Evolutionary conservation across 768 basidiomycete species (phyloP).

Genomic region (Psilocybe azurescens): DNA sequence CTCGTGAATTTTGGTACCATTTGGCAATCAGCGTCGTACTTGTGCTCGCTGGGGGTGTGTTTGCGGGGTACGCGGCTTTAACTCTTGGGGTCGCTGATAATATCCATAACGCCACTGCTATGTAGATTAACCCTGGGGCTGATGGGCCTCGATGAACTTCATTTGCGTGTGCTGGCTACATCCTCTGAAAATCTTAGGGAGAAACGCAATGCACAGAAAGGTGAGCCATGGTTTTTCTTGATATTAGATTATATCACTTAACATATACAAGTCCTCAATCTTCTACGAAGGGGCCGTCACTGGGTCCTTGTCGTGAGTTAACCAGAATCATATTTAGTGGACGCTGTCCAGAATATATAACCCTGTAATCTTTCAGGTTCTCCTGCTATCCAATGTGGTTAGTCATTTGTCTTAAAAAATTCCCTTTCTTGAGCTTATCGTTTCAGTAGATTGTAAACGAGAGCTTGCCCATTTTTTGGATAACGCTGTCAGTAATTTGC

Average conservation of each 20-base stretch:
- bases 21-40: conserved; percentile 67
- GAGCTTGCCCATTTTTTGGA: conserved; percentile 82
- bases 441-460: conserved; percentile 73
- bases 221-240: conserved; percentile 34
- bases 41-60: conserved; percentile 87
- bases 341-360: too few species aligned
- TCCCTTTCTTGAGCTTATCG: not conserved
- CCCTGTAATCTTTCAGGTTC: conserved; percentile 51
- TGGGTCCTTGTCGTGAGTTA: conserved; percentile 88
- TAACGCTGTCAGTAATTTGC: conserved; percentile 58
- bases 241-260: not conserved
- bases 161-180: conserved; percentile 82
- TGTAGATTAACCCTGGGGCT: conserved; percentile 84
- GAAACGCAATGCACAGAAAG: conserved; percentile 71
- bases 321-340: too few species aligned
- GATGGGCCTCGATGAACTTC: conserved; percentile 93
- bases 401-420: conserved; percentile 26
- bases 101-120: not conserved
- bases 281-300: conserved; percentile 74
- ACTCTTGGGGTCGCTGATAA: not conserved
- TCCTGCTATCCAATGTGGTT: conserved; percentile 89
- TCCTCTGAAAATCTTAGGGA: conserved; percentile 78
- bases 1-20: conserved; percentile 79
- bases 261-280: conserved; percentile 46
- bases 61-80: conserved; percentile 76